These are phyloP conservation scores for Mucor lusitanicus DNA, from an alignment of 371 early-diverging fungal genomes.

Conservation along the genomic window DNA sequence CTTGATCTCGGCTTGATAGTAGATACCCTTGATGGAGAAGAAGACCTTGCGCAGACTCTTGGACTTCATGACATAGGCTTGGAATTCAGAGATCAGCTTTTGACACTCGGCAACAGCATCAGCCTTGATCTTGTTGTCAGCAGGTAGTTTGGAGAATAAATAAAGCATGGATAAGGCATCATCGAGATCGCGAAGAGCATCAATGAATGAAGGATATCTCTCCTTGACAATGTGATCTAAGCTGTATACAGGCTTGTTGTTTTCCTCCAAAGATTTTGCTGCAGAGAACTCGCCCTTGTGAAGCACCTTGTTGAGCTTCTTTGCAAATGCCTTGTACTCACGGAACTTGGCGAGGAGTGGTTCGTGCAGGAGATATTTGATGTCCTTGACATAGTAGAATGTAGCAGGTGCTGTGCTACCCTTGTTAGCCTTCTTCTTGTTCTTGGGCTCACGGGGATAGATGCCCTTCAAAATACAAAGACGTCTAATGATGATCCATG, in stretches of 20 bases:
- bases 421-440: slow-evolving; percentile 91
- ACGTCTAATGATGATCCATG: slow-evolving; percentile 55
- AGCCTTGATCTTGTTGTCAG: slow-evolving; percentile 68
- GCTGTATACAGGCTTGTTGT: slow-evolving; percentile 77
- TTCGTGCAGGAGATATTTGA: slow-evolving; percentile 92
- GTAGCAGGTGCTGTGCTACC: slow-evolving; percentile 90
- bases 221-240: slow-evolving; percentile 95
- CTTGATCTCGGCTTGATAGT: slow-evolving; percentile 95
- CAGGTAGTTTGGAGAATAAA: slow-evolving; percentile 88
- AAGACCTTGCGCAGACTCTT: slow-evolving; percentile 85
- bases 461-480: slow-evolving; percentile 98
- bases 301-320: slow-evolving; percentile 84
- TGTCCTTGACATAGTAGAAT: slow-evolving; percentile 95
- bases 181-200: slow-evolving; percentile 95
- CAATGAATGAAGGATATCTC: slow-evolving; percentile 92
- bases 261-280: slow-evolving; percentile 73
- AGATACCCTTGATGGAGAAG: slow-evolving; percentile 97
- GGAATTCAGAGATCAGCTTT: slow-evolving; percentile 86
- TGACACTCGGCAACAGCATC: slow-evolving; percentile 75
- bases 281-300: slow-evolving; percentile 77
- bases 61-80: slow-evolving; percentile 84
- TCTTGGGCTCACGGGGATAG: slow-evolving; percentile 95
- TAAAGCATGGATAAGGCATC: slow-evolving; percentile 95
- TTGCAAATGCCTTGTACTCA: slow-evolving; percentile 84
- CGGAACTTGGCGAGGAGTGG: slow-evolving; percentile 89